phyloP scores from a whole-genome alignment of 176 grass and related monocot species.

The barley (Hordeum vulgare) region DNA sequence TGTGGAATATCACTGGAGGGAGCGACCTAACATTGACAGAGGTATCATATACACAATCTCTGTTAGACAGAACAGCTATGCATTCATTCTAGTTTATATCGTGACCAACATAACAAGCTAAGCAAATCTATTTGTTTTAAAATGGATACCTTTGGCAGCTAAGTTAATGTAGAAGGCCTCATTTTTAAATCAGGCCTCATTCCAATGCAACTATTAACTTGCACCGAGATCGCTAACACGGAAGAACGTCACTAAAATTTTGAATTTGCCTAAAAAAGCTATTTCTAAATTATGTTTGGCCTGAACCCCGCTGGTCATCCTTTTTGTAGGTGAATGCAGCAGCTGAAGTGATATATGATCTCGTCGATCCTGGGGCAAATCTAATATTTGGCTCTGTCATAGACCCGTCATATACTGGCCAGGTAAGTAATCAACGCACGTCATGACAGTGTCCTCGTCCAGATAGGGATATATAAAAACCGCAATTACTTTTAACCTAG shows the following conservation, averaged over 20 bases:
- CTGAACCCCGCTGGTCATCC: not conserved
- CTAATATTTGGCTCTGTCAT: constrained; percentile 90
- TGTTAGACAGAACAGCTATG: not conserved
- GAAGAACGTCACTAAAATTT: not conserved
- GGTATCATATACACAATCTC: constrained; percentile 23
- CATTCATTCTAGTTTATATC: not conserved
- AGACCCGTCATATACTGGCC: constrained; percentile 79
- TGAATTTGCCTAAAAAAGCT: too few species aligned
- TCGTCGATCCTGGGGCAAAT: constrained; percentile 91
- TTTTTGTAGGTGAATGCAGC: constrained; percentile 69
- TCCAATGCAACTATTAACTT: not conserved
- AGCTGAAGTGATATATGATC: constrained; percentile 95
- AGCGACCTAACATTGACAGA: constrained; percentile 79
- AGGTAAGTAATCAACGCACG: constrained; percentile 40
- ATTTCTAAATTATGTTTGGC: not conserved
- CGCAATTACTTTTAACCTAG: not conserved
- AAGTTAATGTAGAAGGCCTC: not conserved
- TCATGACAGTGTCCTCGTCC: not conserved
- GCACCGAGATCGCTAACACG: not conserved
- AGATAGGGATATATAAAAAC: not conserved
- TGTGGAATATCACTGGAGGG: constrained; percentile 92
- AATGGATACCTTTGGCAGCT: not conserved
- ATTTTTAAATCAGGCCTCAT: not conserved
- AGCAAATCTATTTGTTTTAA: not conserved
- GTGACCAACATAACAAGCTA: not conserved